Evolutionary conservation across 495 filamentous ascomycete genomes (phyloP).

Genomic region (Haplographium delicatum): DNA sequence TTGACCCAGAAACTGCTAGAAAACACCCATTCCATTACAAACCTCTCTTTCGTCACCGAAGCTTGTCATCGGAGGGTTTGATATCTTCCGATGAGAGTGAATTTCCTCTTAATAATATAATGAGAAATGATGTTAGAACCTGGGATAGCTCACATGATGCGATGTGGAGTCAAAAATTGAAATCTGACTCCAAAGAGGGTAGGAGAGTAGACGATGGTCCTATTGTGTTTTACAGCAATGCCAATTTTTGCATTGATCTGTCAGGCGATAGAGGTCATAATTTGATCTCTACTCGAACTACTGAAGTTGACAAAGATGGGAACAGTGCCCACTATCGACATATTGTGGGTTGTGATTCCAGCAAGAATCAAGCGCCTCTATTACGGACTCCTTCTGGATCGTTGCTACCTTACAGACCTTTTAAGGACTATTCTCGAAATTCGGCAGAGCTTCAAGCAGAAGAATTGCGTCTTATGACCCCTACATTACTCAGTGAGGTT

Average conservation of each 20-base stretch:
- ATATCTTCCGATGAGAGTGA: conserved; percentile 36
- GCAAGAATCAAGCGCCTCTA: background rate
- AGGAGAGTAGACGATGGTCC: conserved; percentile 53
- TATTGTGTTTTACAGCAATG: conserved; percentile 74
- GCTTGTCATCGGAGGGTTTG: conserved; percentile 38
- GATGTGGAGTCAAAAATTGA: conserved; percentile 20
- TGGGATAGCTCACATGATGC: background rate
- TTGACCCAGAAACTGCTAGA: conserved; percentile 20
- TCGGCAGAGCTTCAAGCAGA: conserved; percentile 18
- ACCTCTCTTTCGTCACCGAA: conserved; percentile 52
- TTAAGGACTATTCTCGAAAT: conserved; percentile 28
- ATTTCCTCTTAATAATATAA: conserved; percentile 8
- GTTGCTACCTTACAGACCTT: conserved; percentile 36
- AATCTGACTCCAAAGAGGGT: conserved; percentile 32
- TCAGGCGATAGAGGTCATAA: conserved; percentile 51
- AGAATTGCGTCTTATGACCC: conserved; percentile 13
- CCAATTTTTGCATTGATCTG: conserved; percentile 71
- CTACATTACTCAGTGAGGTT: conserved; percentile 22
- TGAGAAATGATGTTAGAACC: background rate
- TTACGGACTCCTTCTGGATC: conserved; percentile 38
- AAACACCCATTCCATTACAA: conserved; percentile 50
- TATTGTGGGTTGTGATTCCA: conserved; percentile 19
- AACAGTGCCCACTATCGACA: conserved; percentile 17
- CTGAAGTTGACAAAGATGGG: conserved; percentile 29
- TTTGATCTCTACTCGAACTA: conserved; percentile 34